Evolutionary conservation across 495 filamentous ascomycete genomes (phyloP), one percentile per base, ranked within the genome.

Genomic region (Corynascus novoguineensis): DNA sequence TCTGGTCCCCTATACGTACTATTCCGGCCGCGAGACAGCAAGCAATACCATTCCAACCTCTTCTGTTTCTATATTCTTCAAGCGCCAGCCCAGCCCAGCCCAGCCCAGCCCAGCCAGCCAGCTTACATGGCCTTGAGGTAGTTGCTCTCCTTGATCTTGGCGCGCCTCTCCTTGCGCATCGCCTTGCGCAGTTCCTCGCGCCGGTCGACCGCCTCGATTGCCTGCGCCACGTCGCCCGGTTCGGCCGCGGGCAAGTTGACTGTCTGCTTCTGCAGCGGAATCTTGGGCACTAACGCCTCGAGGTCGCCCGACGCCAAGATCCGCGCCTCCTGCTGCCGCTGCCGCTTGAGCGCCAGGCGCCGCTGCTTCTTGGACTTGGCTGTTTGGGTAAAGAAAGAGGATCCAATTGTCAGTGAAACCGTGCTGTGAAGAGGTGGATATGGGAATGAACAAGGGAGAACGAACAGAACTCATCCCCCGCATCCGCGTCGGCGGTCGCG

Each of bases 71-170:
- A 22, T 19, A 15, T 14, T 14, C 8, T 12, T 5, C 45, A 37
- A 17, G 34, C 37, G 46, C 40, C 32, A 34, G 21, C 15, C 40
- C 7, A 27, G n/a, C 32, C 12, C 21, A 1, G 11, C 17, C 24
- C 17, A 7, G 1, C n/a, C 47, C 32, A 41, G 3, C 15, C 15
- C 1, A 45, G 47, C 60, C 34, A 2, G 1, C 42, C 10, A 0
- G 12, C 24, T 71, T 80, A 84, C 81, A 95, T 87, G 17, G 83
- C 80, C 77, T 85, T 87, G 75, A 98, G 81, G 81, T 93, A 98
- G 75, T 98, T 98, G 54, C 64, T 78, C 75, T 97, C 93, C 78
- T 92, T 93, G 63, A 98, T 97, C 62, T 75, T 79, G 59, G 79
- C 84, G 65, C 87, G 83, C 66, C 90, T 80, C 61, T 90, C 85